Percentiles rank a stretch among this genome's conserved stretches.
phyloP scores from a whole-genome alignment of 2,329 filamentous ascomycete genomes.

The Trichoderma hamatum region DNA sequence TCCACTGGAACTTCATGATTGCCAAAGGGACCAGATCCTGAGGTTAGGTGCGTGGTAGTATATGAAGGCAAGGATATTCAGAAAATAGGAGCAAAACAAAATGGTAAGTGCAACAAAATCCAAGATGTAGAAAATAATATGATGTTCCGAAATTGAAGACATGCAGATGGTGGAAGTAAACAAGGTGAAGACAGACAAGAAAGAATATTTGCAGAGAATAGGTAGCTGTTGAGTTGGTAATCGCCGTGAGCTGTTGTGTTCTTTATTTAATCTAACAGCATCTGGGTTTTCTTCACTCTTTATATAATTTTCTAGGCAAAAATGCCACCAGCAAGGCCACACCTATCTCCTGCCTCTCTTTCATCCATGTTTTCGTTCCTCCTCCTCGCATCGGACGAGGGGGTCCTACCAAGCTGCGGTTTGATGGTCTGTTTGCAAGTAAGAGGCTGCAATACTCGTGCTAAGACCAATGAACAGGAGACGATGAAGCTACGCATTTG shows the following conservation, averaged over 20 bases:
- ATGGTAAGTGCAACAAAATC: background rate
- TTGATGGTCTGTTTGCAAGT: background rate
- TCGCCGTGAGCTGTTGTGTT: background rate
- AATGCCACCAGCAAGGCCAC: background rate
- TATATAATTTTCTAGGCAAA: background rate
- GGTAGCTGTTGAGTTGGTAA: background rate
- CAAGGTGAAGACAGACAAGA: background rate
- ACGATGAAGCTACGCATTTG: background rate
- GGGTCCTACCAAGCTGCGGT: background rate
- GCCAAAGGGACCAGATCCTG: too few relatives aligned
- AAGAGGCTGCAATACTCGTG: background rate
- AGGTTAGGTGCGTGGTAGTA: background rate
- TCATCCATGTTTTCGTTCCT: background rate
- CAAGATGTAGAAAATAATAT: background rate
- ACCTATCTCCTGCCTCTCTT: background rate
- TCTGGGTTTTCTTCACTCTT: background rate
- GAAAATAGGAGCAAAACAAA: background rate
- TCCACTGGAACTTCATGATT: constrained; percentile 15
- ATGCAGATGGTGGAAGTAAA: background rate
- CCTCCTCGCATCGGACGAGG: background rate
- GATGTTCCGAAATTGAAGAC: background rate
- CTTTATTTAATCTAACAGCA: background rate
- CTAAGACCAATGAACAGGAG: background rate
- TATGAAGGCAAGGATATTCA: background rate
- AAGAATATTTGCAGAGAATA: background rate